These are phyloP conservation scores for Kalmanozyma brasiliensis DNA, from an alignment of 1,284 basidiomycete species.

Conservation along the genomic window DNA sequence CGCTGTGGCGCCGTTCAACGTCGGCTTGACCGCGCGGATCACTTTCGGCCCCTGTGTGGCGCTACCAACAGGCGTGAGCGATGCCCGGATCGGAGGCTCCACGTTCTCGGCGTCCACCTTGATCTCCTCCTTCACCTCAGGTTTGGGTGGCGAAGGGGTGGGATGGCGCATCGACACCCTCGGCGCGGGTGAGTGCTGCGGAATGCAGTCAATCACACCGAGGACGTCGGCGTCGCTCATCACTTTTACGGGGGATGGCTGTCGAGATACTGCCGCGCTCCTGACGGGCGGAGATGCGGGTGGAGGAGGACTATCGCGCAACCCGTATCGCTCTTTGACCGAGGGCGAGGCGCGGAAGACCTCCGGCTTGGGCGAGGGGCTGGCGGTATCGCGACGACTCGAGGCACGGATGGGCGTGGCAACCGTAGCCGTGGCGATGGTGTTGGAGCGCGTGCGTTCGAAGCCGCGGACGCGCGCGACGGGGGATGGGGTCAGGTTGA, in stretches of 20 bases:
- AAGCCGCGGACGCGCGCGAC: constrained; percentile 17
- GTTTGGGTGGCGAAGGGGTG: neutral
- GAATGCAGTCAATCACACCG: constrained; percentile 32
- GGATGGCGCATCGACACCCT: neutral
- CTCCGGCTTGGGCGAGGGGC: constrained; percentile 7
- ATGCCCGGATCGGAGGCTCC: constrained; percentile 9
- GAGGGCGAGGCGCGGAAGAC: constrained; percentile 32
- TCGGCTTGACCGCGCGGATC: constrained; percentile 5
- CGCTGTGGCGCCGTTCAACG: neutral
- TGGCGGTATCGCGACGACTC: constrained; percentile 1
- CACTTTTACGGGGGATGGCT: constrained; percentile 14
- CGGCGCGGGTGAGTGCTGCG: constrained; percentile 9
- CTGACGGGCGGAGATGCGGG: constrained; percentile 9
- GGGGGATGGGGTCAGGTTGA: constrained; percentile 20
- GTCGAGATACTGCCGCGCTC: neutral
- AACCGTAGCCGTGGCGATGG: constrained; percentile 12
- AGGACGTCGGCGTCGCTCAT: constrained; percentile 35
- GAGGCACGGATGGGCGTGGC: constrained; percentile 3
- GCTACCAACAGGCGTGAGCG: constrained; percentile 1
- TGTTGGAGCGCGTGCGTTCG: constrained; percentile 24
- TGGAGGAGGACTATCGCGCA: no score
- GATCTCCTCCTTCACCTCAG: neutral
- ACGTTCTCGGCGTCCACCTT: constrained; percentile 11
- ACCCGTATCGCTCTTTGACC: constrained; percentile 23
- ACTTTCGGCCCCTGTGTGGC: constrained; percentile 3